phyloP scores from a whole-genome alignment of 192 early-diverging fungal genomes.

The Kickxella alabastrina region DNA sequence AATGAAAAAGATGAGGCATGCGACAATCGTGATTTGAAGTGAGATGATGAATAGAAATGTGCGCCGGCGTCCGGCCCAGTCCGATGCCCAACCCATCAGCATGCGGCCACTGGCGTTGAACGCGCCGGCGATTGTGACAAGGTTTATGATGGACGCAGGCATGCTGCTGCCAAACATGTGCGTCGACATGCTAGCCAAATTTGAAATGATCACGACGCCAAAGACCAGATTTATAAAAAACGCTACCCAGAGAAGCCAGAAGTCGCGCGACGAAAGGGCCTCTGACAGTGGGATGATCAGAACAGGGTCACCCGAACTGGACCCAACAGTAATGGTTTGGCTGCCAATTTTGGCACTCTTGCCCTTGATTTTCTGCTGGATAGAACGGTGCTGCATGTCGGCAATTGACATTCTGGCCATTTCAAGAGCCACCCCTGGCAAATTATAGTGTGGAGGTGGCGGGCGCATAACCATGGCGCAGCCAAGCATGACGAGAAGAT shows the following conservation, averaged over 20 bases:
- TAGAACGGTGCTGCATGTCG: conserved; percentile 30
- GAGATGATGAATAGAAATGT: conserved; percentile 61
- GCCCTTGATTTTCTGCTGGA: conserved; percentile 49
- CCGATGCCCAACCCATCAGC: conserved; percentile 57
- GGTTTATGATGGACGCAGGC: conserved; percentile 27
- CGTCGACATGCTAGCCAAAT: conserved; percentile 59
- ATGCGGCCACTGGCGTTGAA: conserved; percentile 61
- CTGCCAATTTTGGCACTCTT: conserved; percentile 41
- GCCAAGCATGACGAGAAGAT: conserved; percentile 61
- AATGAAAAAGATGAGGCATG: conserved; percentile 57
- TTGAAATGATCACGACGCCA: conserved; percentile 62
- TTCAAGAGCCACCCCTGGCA: conserved; percentile 56
- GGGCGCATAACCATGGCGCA: conserved; percentile 59
- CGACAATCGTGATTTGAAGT: conserved; percentile 59
- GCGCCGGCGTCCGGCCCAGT: conserved; percentile 60
- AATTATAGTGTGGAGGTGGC: conserved; percentile 56
- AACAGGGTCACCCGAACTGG: conserved; percentile 53
- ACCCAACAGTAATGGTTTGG: conserved; percentile 51
- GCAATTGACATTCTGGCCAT: conserved; percentile 42
- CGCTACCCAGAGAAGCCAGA: conserved; percentile 59
- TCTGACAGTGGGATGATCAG: conserved; percentile 53
- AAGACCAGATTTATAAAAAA: conserved; percentile 64
- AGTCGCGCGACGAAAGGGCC: conserved; percentile 56
- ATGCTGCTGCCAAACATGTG: conserved; percentile 53
- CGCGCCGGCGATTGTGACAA: conserved; percentile 60